Evolutionary conservation across 495 filamentous ascomycete genomes (phyloP), one percentile per base, ranked within the genome.

Genomic region (Staphylotrichum tortipilum): DNA sequence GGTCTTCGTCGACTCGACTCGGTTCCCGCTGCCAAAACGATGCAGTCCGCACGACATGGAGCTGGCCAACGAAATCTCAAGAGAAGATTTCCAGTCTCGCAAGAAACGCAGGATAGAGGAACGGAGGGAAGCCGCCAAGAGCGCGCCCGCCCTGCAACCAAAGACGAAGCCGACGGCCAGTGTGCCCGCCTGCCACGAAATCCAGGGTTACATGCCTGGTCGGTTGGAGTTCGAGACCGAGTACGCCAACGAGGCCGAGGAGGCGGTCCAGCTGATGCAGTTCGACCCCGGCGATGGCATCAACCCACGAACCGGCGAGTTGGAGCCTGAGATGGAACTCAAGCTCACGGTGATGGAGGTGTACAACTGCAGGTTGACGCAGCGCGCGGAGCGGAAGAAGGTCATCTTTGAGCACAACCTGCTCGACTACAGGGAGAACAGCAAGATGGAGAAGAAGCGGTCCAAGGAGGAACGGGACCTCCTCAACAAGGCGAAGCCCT

Each of bases 311-410:
- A 95, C 88, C 3, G 85, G 86, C 52, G 84, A 89, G 57, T 69
- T 85, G 15, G 94, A 97, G 51, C 88, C 90, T 10, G 92, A 99
- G 67, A 91, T 90, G 75, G 90, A 95, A 53, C 74, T 99, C 51
- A 99, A 99, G 73, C 80, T 96, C 72, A 94, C 89, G 0, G 89
- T 99, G 3, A 96, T 99, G 77, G 89, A 95, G 54, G 96, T 99
- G 47, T 99, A 99, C 69, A 97, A 97, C 61, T 84, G 86, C 22
- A 84, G 90, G 14, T 72, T 99, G 21, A 95, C 89, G 7, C 83
- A 87, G 35, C 81, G 92, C 28, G 90, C 86, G n/a, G 90, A 97
- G 59, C 78, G 92, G 35, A 99, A 99, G 66, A 94, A 90, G 68
- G 83, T 95, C 18, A 86, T 99, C 36, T 96, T 97, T 63, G 88